Evolutionary conservation across 2,329 filamentous ascomycete genomes (phyloP), one percentile per base, ranked within the genome.

Genomic region (Xylaria sp.): DNA sequence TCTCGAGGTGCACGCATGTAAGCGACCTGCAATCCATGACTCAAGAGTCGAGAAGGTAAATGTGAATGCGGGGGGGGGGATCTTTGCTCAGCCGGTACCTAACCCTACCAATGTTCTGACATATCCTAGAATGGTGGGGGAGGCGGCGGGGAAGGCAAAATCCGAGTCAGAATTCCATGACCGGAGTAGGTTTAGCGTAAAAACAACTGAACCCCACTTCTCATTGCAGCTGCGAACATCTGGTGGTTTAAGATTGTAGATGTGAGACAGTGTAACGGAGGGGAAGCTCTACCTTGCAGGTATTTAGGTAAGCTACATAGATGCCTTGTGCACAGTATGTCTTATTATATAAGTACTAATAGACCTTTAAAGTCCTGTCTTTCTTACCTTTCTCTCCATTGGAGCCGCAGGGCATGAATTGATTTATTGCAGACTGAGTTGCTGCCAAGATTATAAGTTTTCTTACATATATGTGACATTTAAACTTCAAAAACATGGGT

Each of bases 121-220:
- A 35, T n/a, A n/a, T 35, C 32, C 32, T 35, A n/a, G n/a, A n/a
- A n/a, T n/a, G 32, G 32, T 2, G 32, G 32, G 32, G 32, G 32
- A n/a, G 29, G 29, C 51, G 9, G 44, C 51, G 12, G 40, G 50
- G 60, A 57, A 55, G 48, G 51, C 42, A 27, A 65, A 53, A 54
- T 50, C 51, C 63, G 47, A 51, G 53, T 53, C 55, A 54, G 21
- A 65, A 59, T 59, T 35, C 37, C 57, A 58, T 61, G 25, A 21
- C 63, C 51, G 59, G 51, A 53, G 40, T 50, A 9, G 55, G 64
- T 13, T 47, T 66, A 66, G 58, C 64, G 32, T 44, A 21, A 55
- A 55, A 65, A 65, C 48, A 44, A 29, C 16, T 48, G 40, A 29
- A 53, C 12, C 50, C 25, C 25, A 27, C 13, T 25, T 21, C 5